Evolutionary conservation across 805 yeast genomes (phyloP), one percentile per base, ranked within the genome.

Genomic region (Diddensiella santjacobensis): DNA sequence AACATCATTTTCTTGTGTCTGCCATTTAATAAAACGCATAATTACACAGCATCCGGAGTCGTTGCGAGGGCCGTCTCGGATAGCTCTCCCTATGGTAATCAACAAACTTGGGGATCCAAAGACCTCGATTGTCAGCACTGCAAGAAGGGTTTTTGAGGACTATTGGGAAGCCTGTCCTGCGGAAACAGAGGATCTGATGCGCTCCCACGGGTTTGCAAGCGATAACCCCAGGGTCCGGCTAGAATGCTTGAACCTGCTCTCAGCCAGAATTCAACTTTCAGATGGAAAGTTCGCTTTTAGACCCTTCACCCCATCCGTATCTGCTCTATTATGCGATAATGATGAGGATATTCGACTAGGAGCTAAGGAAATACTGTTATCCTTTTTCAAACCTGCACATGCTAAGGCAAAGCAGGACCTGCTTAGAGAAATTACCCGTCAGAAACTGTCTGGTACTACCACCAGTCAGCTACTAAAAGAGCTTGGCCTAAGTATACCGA

Each of bases 351-450:
- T 66, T 4, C 57, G 59, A 3, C 46, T 33, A 3, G 53, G 62
- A 3, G 59, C 66, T 11, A 47, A 53, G 11, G 58, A 56, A 2
- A 53, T 75, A 29, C 54, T 78, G 11, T 54, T 66, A 0, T 43
- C 60, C 4, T 71, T 73, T 45, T 75, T 75, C 62, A 64, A 57
- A 39, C 67, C 66, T 48, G 65, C 67, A 3, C 48, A 55, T 26
- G 59, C 58, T 29, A 66, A 66, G 13, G 80, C 79, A 31, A 71
- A 70, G 52, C 64, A 62, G 24, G 82, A 78, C 51, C 65, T 81
- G 31, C 60, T 69, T 5, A 61, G 62, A 26, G 77, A 73, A 29
- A 53, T 81, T 48, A 61, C 64, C 15, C 48, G 60, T 3, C 68
- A 70, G 40, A 59, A 61, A 15, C 65, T 75, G 1, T 50, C 63